Evolutionary conservation across 2,329 filamentous ascomycete genomes (phyloP), one percentile per base, ranked within the genome.

Genomic region (Hypoxylon sp.): DNA sequence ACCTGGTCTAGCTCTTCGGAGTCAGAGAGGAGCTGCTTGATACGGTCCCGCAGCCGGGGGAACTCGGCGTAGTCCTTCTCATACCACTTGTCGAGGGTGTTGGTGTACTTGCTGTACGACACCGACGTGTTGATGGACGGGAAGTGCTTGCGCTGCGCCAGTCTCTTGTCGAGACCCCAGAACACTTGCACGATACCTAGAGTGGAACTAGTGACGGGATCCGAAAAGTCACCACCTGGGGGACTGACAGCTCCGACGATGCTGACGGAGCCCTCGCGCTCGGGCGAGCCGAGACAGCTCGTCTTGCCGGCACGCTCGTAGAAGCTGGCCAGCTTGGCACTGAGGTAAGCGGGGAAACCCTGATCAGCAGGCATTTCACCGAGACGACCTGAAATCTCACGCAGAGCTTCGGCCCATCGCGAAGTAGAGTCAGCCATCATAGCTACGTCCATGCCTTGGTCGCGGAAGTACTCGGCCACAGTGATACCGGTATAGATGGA

Each of bases 351-450:
- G 41, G 95, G 95, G 88, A 97, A 99, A 87, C 95, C 95, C 79
- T 99, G 95, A 77, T 99, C 95, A 77, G 95, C 95, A 79, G 95
- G 95, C 95, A 99, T 99, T 78, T 99, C 95, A 83, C 95, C 95
- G 60, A 99, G 83, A 84, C 95, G 95, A 83, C 95, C 95, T 27
- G 95, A 99, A 76, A 99, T 88, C 78, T 99, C 95, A 90, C 95
- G 92, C 75, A 99, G 86, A 73, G 95, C 95, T 81, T 99, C 95
- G 64, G 95, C 95, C 95, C 95, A 99, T 66, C 95, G 92, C 50
- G 95, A 99, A 48, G 94, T 90, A 13, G 95, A 98, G 78, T 99
- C 95, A 64, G 95, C 95, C 95, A 99, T 99, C 95, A 99, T 99
- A 70, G 95, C 94, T 33, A 99, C 95, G 75, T 97, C 85, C 78